Percentiles rank a stretch among this genome's conserved stretches.
These are phyloP conservation scores for Ceriops tagal DNA, from an alignment of 345 rosid genomes.

Conservation along the genomic window DNA sequence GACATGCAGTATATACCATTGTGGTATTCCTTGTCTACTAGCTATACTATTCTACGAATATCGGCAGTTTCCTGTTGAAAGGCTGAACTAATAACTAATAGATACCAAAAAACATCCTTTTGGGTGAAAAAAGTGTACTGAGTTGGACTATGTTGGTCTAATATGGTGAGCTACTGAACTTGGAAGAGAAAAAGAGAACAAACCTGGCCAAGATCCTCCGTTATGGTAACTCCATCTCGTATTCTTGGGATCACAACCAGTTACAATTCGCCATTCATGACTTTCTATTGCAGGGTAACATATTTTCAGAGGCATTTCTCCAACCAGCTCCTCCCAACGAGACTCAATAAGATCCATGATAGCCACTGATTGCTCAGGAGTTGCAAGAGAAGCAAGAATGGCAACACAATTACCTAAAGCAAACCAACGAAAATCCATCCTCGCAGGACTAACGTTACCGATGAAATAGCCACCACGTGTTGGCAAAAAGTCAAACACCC, in stretches of 20 bases:
- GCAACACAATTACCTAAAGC: conserved; percentile 60
- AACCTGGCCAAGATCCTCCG: conserved; percentile 81
- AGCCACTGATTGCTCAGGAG: conserved; percentile 60
- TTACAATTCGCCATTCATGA: conserved; percentile 61
- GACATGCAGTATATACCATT: no score
- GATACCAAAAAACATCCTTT: no score
- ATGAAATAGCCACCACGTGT: conserved; percentile 59
- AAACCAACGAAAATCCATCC: conserved; percentile 73
- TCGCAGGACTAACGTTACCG: conserved; percentile 68
- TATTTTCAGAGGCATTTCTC: conserved; percentile 66
- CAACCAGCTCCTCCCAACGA: conserved; percentile 69
- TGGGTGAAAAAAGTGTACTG: no score
- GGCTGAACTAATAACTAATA: no score
- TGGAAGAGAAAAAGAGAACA: no score
- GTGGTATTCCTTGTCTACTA: no score
- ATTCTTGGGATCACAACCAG: conserved; percentile 68
- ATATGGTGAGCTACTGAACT: no score
- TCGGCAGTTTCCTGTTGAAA: no score
- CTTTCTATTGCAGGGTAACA: conserved; percentile 56
- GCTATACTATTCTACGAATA: no score
- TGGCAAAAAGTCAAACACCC: conserved; percentile 71
- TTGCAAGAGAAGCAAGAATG: conserved; percentile 49
- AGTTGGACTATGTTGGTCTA: no score
- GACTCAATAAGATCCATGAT: conserved; percentile 69
- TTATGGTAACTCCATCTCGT: conserved; percentile 72